Conservation (phyloP, 192 early-diverging fungal genomes). For the Coemansia erecta region DNA sequence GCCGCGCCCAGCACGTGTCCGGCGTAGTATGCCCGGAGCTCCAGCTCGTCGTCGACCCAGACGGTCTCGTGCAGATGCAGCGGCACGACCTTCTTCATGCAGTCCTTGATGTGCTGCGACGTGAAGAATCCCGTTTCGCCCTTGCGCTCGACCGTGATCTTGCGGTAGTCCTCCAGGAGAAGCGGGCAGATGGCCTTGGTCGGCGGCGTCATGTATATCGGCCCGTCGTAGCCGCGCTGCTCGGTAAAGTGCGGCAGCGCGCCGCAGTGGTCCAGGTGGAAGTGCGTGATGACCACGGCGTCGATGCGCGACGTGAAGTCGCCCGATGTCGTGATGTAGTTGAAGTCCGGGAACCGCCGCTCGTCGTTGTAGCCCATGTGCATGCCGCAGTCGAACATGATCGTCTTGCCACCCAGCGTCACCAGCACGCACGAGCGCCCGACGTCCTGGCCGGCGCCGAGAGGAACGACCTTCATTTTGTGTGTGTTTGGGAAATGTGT, state of each 20-base stretch:
- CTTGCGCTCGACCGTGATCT: slow-evolving; percentile 84
- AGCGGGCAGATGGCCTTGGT: slow-evolving; percentile 96
- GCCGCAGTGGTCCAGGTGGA: slow-evolving; percentile 98
- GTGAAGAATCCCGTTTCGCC: slow-evolving; percentile 91
- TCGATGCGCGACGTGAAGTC: slow-evolving; percentile 83
- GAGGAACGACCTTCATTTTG: slow-evolving; percentile 58
- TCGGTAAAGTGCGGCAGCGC: slow-evolving; percentile 96
- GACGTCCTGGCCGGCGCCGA: slow-evolving; percentile 85
- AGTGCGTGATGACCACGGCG: slow-evolving; percentile 93
- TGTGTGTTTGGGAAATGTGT: slow-evolving; percentile 2
- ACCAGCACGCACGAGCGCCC: slow-evolving; percentile 81
- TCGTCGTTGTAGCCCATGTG: slow-evolving; percentile 94
- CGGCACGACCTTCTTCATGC: slow-evolving; percentile 92
- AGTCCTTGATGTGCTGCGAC: slow-evolving; percentile 81
- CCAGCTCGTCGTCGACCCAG: slow-evolving; percentile 78
- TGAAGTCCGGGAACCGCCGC: slow-evolving; percentile 93
- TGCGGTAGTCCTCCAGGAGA: slow-evolving; percentile 90
- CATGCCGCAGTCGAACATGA: slow-evolving; percentile 95
- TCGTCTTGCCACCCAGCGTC: slow-evolving; percentile 72
- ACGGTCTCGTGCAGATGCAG: slow-evolving; percentile 84
- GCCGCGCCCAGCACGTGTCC: slow-evolving; percentile 97
- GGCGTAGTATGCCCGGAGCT: slow-evolving; percentile 89
- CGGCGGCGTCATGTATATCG: slow-evolving; percentile 97
- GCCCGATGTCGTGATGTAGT: slow-evolving; percentile 80
- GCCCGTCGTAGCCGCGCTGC: slow-evolving; percentile 90